Conservation (phyloP, 768 basidiomycete species). For the Hypsizygus marmoreus region DNA sequence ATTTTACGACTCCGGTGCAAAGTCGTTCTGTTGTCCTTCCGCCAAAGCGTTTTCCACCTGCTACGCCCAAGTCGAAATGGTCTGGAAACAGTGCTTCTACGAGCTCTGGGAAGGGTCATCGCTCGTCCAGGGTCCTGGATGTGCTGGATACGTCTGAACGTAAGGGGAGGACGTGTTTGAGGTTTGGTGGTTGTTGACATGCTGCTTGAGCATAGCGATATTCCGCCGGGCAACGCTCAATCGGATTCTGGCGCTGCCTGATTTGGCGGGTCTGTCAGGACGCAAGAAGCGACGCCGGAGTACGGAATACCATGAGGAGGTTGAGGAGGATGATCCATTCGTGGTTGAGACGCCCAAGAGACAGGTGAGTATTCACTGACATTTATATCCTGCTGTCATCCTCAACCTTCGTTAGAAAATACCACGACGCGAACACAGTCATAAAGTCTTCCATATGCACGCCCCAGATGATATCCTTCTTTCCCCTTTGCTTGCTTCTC, state of each 20-base stretch:
- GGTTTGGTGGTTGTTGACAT: background rate
- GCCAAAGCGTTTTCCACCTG: conserved; percentile 23
- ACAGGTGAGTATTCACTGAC: conserved; percentile 5
- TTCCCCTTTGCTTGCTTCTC: too few relatives aligned
- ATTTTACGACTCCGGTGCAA: too few relatives aligned
- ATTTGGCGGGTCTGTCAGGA: conserved; percentile 42
- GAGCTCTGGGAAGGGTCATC: conserved; percentile 19
- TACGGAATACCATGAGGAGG: background rate
- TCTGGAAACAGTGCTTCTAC: conserved; percentile 1
- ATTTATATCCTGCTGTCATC: background rate
- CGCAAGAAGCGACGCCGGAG: background rate
- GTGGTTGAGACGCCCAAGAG: background rate
- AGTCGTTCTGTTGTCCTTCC: conserved; percentile 26
- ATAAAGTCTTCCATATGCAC: background rate
- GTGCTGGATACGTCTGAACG: conserved; percentile 46
- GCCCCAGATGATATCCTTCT: too few relatives aligned
- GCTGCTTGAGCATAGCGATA: conserved; percentile 25
- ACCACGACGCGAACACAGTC: background rate
- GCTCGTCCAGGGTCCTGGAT: conserved; percentile 39
- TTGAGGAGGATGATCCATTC: background rate
- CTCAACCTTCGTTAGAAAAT: background rate
- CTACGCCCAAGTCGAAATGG: conserved; percentile 21
- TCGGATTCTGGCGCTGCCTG: conserved; percentile 43
- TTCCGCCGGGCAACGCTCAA: conserved; percentile 39
- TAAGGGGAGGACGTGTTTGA: conserved; percentile 26